Conservation (phyloP, 208 protist species). For the Leishmania gerbilli region DNA sequence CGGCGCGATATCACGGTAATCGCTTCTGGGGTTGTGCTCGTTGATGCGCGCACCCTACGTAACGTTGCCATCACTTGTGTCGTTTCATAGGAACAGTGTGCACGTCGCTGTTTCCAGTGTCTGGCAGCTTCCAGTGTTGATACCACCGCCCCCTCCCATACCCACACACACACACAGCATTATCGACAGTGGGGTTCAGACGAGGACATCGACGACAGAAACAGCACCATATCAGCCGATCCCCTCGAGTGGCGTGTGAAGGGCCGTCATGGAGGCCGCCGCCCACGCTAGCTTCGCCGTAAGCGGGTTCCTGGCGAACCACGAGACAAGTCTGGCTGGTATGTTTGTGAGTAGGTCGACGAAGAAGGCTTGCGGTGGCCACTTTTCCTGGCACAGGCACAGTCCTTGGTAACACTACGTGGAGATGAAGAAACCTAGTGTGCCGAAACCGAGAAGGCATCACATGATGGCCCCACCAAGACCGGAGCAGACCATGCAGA, state of each 20-base stretch:
- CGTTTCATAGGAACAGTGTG: conserved; percentile 11
- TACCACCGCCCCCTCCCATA: not conserved
- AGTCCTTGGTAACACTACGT: conserved; percentile 28
- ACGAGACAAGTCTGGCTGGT: conserved; percentile 23
- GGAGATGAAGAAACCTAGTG: conserved; percentile 28
- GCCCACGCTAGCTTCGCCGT: conserved; percentile 40
- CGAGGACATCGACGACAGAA: conserved; percentile 36
- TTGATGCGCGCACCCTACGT: conserved; percentile 45
- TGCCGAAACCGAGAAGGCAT: conserved; percentile 24
- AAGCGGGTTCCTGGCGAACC: conserved; percentile 38
- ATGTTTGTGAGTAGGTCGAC: conserved; percentile 53
- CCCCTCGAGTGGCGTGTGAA: conserved; percentile 41
- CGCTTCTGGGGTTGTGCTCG: conserved; percentile 22
- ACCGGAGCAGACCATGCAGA: conserved; percentile 55
- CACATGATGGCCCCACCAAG: conserved; percentile 38
- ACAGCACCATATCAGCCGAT: conserved; percentile 56
- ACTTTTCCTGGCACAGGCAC: conserved; percentile 26
- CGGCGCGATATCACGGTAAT: conserved; percentile 21
- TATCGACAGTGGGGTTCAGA: conserved; percentile 40
- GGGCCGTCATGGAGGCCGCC: conserved; percentile 25
- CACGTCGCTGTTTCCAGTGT: conserved; percentile 5
- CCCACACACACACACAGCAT: not conserved
- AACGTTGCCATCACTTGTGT: conserved; percentile 35
- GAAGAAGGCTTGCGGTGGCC: conserved; percentile 37
- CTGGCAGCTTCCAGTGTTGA: conserved; percentile 29